A percentile compares a stretch with the other conserved stretches of the same genome.
phyloP scores from a whole-genome alignment of 2,329 filamentous ascomycete species.

The Orbilia ellipsospora region DNA sequence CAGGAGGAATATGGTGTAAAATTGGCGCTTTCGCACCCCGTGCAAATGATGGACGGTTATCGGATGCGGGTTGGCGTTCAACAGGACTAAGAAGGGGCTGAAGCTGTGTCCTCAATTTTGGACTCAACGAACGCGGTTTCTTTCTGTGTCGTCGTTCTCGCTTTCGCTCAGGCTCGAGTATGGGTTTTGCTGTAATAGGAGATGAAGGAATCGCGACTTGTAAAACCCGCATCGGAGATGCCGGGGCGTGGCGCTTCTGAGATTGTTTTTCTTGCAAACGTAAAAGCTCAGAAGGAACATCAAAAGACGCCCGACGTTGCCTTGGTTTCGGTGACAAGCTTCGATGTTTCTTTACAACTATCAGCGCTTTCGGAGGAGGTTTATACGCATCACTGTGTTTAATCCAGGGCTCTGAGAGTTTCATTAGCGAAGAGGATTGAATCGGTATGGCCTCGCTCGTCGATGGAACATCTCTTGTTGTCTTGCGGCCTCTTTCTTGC shows the following conservation, averaged over 20 bases:
- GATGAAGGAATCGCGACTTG: too few relatives aligned
- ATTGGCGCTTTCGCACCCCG: too few relatives aligned
- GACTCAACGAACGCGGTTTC: neutral
- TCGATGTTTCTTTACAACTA: neutral
- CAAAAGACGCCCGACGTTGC: too few relatives aligned
- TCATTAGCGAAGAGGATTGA: neutral
- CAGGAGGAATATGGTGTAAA: too few relatives aligned
- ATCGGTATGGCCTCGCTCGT: neutral
- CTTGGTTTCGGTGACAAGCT: conserved; percentile 3
- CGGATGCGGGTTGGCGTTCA: too few relatives aligned
- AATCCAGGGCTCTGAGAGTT: conserved; percentile 7
- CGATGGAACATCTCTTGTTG: conserved; percentile 12
- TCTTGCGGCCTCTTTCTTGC: conserved; percentile 30
- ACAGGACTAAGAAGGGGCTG: too few relatives aligned
- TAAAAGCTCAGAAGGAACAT: too few relatives aligned
- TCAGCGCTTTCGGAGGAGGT: neutral
- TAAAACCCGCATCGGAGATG: too few relatives aligned
- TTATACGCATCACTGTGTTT: conserved; percentile 4
- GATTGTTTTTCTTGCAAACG: too few relatives aligned
- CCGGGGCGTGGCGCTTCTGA: too few relatives aligned
- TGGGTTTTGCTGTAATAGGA: too few relatives aligned
- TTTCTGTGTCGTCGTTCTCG: conserved; percentile 1
- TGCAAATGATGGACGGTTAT: too few relatives aligned
- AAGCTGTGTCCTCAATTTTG: neutral
- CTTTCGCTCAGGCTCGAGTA: neutral